A percentile compares a stretch with the other conserved stretches of the same genome.
These are phyloP conservation scores for Leccinellum rugosiceps DNA, from an alignment of 768 basidiomycete species.

Conservation along the genomic window DNA sequence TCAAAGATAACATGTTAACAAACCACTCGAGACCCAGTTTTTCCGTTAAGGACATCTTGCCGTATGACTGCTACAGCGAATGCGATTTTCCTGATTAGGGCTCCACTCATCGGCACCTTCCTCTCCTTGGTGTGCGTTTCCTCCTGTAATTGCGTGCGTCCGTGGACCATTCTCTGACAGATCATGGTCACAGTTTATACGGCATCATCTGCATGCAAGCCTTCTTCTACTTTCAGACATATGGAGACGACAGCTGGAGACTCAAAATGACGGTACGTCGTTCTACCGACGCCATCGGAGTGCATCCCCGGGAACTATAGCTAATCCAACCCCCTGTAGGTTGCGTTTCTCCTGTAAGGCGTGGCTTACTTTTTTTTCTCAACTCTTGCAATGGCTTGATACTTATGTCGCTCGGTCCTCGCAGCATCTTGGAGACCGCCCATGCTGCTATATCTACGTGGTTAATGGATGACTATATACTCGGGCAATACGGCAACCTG, in stretches of 20 bases:
- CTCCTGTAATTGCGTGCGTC: not conserved
- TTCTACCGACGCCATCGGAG: not conserved
- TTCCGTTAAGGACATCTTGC: not conserved
- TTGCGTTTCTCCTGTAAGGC: slow-evolving; percentile 19
- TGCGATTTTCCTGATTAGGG: slow-evolving; percentile 17
- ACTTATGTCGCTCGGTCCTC: not conserved
- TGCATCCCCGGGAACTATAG: not conserved
- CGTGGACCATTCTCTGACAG: not conserved
- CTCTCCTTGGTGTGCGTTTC: slow-evolving; percentile 12
- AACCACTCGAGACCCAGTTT: not conserved
- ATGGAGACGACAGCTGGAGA: slow-evolving; percentile 12
- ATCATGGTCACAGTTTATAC: slow-evolving; percentile 19
- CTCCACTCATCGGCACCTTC: slow-evolving; percentile 27
- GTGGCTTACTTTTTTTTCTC: no score
- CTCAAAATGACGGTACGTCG: slow-evolving; percentile 23
- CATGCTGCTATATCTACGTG: slow-evolving; percentile 23
- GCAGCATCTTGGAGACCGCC: slow-evolving; percentile 20
- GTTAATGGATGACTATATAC: slow-evolving; percentile 23
- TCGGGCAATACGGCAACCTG: slow-evolving; percentile 12
- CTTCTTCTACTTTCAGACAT: slow-evolving; percentile 27
- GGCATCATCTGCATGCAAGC: slow-evolving; percentile 28
- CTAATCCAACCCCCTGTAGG: slow-evolving; percentile 11
- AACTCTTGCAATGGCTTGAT: not conserved
- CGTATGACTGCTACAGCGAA: not conserved
- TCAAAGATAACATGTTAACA: not conserved